Evolutionary conservation across 2,329 filamentous ascomycete genomes (phyloP).

Genomic region (Exserohilum turcica): DNA sequence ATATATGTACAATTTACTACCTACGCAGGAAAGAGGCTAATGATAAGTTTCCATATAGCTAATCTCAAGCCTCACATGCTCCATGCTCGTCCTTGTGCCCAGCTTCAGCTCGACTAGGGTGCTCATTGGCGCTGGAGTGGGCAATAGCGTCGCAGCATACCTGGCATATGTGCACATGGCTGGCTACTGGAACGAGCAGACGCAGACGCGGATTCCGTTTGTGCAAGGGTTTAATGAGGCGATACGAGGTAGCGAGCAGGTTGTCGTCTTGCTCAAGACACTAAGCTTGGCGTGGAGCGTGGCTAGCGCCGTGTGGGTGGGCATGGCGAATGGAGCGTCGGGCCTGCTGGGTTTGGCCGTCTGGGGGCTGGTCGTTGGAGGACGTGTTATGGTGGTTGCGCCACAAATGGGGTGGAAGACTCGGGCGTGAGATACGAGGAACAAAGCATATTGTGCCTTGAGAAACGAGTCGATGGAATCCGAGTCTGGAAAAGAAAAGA

Average conservation of each 20-base stretch:
- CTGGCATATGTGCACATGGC: constrained; percentile 35
- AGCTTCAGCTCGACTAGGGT: constrained; percentile 6
- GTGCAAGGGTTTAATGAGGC: constrained; percentile 47
- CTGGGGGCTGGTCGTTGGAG: constrained; percentile 7
- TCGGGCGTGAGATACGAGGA: neutral
- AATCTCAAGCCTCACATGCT: constrained; percentile 20
- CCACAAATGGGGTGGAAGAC: constrained; percentile 8
- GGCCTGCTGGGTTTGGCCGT: constrained; percentile 11
- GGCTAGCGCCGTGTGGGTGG: constrained; percentile 24
- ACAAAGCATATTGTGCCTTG: no score
- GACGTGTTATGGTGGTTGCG: constrained; percentile 5
- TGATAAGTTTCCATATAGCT: neutral
- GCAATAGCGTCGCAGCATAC: constrained; percentile 20
- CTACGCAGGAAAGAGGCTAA: no score
- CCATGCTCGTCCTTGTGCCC: constrained; percentile 22
- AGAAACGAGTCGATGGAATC: no score
- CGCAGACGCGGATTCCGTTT: constrained; percentile 43
- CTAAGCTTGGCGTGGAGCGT: constrained; percentile 28
- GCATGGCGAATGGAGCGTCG: constrained; percentile 13
- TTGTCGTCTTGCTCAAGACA: constrained; percentile 31
- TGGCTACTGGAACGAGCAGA: constrained; percentile 41
- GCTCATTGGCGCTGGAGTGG: constrained; percentile 14
- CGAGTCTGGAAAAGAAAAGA: no score
- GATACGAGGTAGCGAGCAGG: constrained; percentile 38
- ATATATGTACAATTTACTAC: no score